A percentile compares a stretch with the other conserved stretches of the same genome.
Conservation (phyloP, 768 basidiomycete species). For the Pisolithus sp. region DNA sequence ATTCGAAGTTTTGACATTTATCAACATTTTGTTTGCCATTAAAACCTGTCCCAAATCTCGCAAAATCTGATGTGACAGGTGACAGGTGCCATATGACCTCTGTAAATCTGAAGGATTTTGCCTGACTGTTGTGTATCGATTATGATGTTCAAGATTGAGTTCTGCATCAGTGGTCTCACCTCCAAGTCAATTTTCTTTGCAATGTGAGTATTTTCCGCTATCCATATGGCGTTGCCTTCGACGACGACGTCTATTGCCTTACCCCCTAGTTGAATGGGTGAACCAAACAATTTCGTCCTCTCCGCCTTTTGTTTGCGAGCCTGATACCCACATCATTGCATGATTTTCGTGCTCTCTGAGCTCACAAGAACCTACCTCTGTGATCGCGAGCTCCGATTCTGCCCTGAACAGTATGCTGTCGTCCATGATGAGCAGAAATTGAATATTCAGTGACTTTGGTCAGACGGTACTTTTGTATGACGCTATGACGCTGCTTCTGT, state of each 20-base stretch:
- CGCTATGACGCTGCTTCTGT: no score
- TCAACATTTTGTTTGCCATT: no score
- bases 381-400: conserved; percentile 27
- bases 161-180: conserved; percentile 35
- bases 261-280: conserved; percentile 69
- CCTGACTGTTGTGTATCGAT: conserved; percentile 52
- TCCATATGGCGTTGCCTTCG: conserved; percentile 66
- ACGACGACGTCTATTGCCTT: conserved; percentile 71
- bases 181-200: conserved; percentile 70
- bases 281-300: conserved; percentile 62
- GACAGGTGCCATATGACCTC: conserved; percentile 85
- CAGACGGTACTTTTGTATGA: no score
- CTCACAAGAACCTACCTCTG: conserved; percentile 14
- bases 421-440: conserved; percentile 15
- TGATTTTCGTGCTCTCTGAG: not conserved
- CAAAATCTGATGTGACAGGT: no score
- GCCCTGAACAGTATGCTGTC: conserved; percentile 23
- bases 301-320: conserved; percentile 69
- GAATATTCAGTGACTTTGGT: not conserved
- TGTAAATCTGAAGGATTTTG: conserved; percentile 67
- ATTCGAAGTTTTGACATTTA: no score
- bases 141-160: not conserved
- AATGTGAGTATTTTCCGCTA: conserved; percentile 79
- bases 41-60: no score
- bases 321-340: conserved; percentile 28